Base-by-base conservation (phyloP, 768 basidiomycete species). In the Amyloporia xantha region DNA sequence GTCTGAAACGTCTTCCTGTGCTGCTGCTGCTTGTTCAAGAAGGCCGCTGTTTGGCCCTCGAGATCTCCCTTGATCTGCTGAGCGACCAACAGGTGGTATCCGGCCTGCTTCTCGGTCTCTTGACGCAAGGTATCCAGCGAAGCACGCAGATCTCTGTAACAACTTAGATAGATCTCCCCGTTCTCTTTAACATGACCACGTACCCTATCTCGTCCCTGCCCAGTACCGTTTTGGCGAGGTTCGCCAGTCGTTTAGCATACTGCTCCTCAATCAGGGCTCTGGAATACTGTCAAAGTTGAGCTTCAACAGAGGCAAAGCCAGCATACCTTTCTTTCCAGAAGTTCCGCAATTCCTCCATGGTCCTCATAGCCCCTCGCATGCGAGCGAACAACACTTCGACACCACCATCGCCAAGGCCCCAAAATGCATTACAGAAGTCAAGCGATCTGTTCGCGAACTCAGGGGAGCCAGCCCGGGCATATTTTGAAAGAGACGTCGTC, bases 271-370 rank as follows among this genome's bases (percentile, higher is more conserved):
- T 96, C 25, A 73, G 55, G 6, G 91, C 84, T 62, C 95, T 96
- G 58, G 36, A 17, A 36, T 46, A 17, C 24, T 35, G 50, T 36
- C 35, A 30, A 23, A 21, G 1, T 21, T 19, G 4, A 4, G 11
- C 11, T 13, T 5, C 12, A 0, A 25, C 26, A 37, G 41, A 4
- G 41, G 20, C 38, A n/a, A 19, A 10, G 69, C 82, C 51, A n/a
- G n/a, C n/a, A n/a, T 54, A 94, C 94, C 95, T 76, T 67, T 98
- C 95, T 61, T 92, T 94, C 90, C 92, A 96, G 60, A 89, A 94
- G 38, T 71, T 78, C 56, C 76, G 78, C 42, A 97, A 63, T 54
- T 98, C 96, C 41, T 98, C 95, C 71, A 88, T 81, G 1, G 92
- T 93, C 64, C 89, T 77, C 15, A 77, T 66, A 12, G 87, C 89